Percentiles rank a stretch among this genome's conserved stretches.
phyloP scores from a whole-genome alignment of 129 eudicot genomes.

The Centaurea solstitialis region DNA sequence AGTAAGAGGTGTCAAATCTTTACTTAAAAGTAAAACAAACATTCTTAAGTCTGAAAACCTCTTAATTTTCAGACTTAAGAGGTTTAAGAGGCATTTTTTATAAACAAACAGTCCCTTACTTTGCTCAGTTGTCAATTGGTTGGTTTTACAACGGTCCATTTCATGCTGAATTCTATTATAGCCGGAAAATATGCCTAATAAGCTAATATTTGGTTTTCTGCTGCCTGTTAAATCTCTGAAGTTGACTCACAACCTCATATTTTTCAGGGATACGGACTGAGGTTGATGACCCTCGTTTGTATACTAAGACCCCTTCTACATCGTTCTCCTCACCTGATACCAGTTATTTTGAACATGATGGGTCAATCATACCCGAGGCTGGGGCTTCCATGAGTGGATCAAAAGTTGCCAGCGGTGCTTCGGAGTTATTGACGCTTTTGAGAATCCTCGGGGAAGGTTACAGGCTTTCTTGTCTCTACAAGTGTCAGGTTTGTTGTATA shows the following conservation, averaged over 20 bases:
- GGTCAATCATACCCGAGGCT: conserved; percentile 28
- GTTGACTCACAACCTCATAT: conserved; percentile 1
- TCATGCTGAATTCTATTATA: not conserved
- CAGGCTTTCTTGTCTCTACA: conserved; percentile 78
- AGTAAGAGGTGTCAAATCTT: too few relatives aligned
- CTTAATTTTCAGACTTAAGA: too few relatives aligned
- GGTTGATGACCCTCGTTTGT: conserved; percentile 63
- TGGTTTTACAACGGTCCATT: not conserved
- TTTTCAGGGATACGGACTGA: conserved; percentile 56
- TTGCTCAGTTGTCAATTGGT: not conserved
- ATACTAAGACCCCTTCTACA: conserved; percentile 38
- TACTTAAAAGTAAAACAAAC: too few relatives aligned
- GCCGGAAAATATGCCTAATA: not conserved
- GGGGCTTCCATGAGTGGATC: conserved; percentile 46
- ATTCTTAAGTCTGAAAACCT: too few relatives aligned
- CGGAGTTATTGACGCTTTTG: conserved; percentile 64
- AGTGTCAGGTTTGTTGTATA: conserved; percentile 70
- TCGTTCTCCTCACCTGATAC: conserved; percentile 61
- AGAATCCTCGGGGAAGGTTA: conserved; percentile 84
- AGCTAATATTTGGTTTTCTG: not conserved
- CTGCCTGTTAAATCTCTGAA: not conserved
- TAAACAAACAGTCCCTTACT: not conserved
- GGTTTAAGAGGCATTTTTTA: too few relatives aligned
- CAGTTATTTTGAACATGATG: conserved; percentile 63
- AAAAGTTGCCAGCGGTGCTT: conserved; percentile 56